Conservation (phyloP, 495 filamentous ascomycete species). For the Penicillium coffeae region DNA sequence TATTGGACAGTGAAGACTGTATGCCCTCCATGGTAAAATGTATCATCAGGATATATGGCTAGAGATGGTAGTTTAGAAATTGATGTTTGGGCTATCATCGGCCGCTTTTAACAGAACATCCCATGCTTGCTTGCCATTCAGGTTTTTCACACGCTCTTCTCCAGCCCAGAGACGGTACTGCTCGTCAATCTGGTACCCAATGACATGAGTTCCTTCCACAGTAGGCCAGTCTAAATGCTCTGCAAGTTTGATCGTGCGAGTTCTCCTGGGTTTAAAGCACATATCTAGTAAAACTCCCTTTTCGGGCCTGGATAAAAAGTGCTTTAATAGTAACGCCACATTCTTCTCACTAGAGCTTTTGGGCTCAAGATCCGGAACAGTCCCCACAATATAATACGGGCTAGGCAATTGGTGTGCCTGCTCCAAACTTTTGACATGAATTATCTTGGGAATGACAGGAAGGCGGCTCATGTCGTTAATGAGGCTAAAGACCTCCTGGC, state of each 20-base stretch:
- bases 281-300: slow-evolving; percentile 67
- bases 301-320: slow-evolving; percentile 34
- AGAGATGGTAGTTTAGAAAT: slow-evolving; percentile 14
- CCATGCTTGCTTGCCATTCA: slow-evolving; percentile 48
- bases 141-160: slow-evolving; percentile 34
- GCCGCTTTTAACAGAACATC: slow-evolving; percentile 38
- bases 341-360: slow-evolving; percentile 47
- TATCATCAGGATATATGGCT: neutral
- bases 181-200: slow-evolving; percentile 66
- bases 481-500: slow-evolving; percentile 53
- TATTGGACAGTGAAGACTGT: neutral
- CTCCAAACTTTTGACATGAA: slow-evolving; percentile 49
- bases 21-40: neutral
- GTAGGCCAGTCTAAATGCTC: slow-evolving; percentile 54
- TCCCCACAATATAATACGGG: slow-evolving; percentile 55
- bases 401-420: slow-evolving; percentile 48
- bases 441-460: slow-evolving; percentile 23
- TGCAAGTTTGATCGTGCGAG: slow-evolving; percentile 49
- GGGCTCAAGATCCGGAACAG: slow-evolving; percentile 61
- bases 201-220: slow-evolving; percentile 59
- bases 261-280: slow-evolving; percentile 68
- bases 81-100: slow-evolving; percentile 24
- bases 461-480: slow-evolving; percentile 35
- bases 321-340: slow-evolving; percentile 47
- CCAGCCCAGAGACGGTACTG: slow-evolving; percentile 60